These are phyloP conservation scores for Blastocrithidia nonstop DNA, from an alignment of 208 protist species.

Conservation along the genomic window DNA sequence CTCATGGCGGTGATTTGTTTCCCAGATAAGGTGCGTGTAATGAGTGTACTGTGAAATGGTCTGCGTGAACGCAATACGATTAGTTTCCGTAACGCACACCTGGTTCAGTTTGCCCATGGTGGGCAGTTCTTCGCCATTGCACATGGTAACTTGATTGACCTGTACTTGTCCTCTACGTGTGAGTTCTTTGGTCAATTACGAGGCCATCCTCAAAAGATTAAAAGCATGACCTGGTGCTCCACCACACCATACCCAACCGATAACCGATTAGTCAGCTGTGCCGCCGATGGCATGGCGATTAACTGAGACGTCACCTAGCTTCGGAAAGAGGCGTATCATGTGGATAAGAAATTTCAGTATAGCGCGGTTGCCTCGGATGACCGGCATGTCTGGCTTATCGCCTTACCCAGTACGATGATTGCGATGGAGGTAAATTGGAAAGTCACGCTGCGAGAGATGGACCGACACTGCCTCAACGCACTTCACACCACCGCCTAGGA, in stretches of 20 bases:
- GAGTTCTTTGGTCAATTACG: conserved; percentile 85
- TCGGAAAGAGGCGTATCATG: conserved; percentile 78
- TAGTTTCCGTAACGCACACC: conserved; percentile 75
- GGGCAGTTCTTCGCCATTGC: conserved; percentile 90
- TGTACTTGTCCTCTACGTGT: conserved; percentile 88
- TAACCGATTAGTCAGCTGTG: conserved; percentile 77
- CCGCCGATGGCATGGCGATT: conserved; percentile 89
- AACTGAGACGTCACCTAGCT: conserved; percentile 83
- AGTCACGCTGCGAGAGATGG: conserved; percentile 81
- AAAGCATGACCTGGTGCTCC: conserved; percentile 67
- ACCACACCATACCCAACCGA: conserved; percentile 84
- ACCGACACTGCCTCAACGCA: conserved; percentile 9
- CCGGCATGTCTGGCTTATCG: conserved; percentile 77
- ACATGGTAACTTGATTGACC: conserved; percentile 86
- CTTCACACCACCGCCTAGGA: conserved; percentile 20
- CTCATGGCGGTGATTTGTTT: conserved; percentile 91
- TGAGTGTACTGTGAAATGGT: conserved; percentile 89
- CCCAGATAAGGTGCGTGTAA: conserved; percentile 86
- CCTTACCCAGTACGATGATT: conserved; percentile 48
- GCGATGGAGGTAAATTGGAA: conserved; percentile 63
- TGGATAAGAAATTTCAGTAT: conserved; percentile 87
- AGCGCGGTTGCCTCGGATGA: conserved; percentile 70
- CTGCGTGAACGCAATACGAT: conserved; percentile 77
- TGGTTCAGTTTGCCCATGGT: conserved; percentile 85
- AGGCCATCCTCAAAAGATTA: conserved; percentile 86